Conservation (phyloP, 2,329 filamentous ascomycete species). For the Talaromyces sp. region DNA sequence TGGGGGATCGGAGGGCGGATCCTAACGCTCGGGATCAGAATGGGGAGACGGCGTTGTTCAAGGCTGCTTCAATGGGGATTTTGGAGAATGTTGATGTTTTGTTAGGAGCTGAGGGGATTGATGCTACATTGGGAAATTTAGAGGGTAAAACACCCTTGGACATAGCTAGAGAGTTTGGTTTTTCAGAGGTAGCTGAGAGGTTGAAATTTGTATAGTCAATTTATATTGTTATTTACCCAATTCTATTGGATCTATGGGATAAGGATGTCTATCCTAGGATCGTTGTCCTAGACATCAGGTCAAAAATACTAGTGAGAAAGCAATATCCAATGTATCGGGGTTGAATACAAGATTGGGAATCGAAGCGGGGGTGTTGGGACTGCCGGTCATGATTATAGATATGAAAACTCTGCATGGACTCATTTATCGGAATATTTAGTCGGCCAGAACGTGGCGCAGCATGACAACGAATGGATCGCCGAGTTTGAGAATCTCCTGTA, state of each 20-base stretch:
- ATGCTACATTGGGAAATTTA: slow-evolving; percentile 7
- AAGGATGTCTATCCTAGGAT: background rate
- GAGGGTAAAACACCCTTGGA: slow-evolving; percentile 10
- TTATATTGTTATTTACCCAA: background rate
- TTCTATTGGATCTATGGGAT: background rate
- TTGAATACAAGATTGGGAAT: background rate
- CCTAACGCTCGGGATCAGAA: slow-evolving; percentile 20
- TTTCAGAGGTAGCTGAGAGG: slow-evolving; percentile 4
- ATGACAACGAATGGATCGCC: slow-evolving; percentile 78
- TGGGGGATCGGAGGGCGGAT: slow-evolving; percentile 12
- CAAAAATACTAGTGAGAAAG: background rate
- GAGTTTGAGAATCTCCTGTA: slow-evolving; percentile 79
- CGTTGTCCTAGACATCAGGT: too few relatives aligned
- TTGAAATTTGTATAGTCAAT: slow-evolving; percentile 11
- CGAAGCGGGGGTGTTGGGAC: background rate
- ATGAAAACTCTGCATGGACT: background rate
- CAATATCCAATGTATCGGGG: background rate
- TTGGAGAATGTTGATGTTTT: slow-evolving; percentile 16
- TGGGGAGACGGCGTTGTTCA: slow-evolving; percentile 21
- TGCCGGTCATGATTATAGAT: background rate
- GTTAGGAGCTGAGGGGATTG: slow-evolving; percentile 14
- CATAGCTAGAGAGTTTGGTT: slow-evolving; percentile 1
- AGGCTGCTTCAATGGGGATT: slow-evolving; percentile 18
- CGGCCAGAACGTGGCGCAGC: slow-evolving; percentile 78
- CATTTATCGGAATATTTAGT: slow-evolving; percentile 50